phyloP scores from a whole-genome alignment of 805 yeast genomes.

The Metschnikowia cerradonensis region DNA sequence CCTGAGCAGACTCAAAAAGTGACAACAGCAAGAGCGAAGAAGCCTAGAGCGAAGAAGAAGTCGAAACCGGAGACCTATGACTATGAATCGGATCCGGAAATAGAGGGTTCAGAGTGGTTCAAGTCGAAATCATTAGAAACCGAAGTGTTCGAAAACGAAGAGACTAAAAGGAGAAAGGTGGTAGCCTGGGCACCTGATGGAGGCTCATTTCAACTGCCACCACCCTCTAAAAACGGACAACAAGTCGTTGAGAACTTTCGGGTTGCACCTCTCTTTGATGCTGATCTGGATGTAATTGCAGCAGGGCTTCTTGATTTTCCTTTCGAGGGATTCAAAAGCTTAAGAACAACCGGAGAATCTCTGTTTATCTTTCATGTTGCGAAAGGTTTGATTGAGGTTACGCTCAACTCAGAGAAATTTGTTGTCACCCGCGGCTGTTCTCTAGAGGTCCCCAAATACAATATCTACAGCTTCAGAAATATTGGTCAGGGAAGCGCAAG shows the following conservation, averaged over 20 bases:
- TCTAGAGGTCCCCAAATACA: conserved; percentile 76
- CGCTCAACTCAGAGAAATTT: conserved; percentile 55
- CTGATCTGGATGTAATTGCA: conserved; percentile 60
- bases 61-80: conserved; percentile 20
- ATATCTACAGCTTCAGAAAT: conserved; percentile 65
- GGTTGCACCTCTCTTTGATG: conserved; percentile 61
- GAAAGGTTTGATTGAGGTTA: conserved; percentile 66
- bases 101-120: conserved; percentile 53
- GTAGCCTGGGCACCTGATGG: conserved; percentile 67
- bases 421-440: conserved; percentile 69
- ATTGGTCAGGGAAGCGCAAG: conserved; percentile 54
- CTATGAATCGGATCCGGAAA: conserved; percentile 37
- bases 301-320: conserved; percentile 73
- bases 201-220: conserved; percentile 40
- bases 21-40: conserved; percentile 1
- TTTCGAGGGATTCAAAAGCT: conserved; percentile 53
- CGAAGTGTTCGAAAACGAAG: conserved; percentile 46
- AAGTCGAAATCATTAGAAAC: conserved; percentile 36
- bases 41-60: conserved; percentile 11
- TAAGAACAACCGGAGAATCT: conserved; percentile 59
- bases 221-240: conserved; percentile 34
- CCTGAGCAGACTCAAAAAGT: conserved; percentile 24
- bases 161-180: conserved; percentile 29
- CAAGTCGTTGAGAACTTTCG: conserved; percentile 44
- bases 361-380: conserved; percentile 73